A percentile compares a stretch with the other conserved stretches of the same genome.
Conservation (phyloP, 2,329 filamentous ascomycete species). For the Colletotrichum simmondsii region DNA sequence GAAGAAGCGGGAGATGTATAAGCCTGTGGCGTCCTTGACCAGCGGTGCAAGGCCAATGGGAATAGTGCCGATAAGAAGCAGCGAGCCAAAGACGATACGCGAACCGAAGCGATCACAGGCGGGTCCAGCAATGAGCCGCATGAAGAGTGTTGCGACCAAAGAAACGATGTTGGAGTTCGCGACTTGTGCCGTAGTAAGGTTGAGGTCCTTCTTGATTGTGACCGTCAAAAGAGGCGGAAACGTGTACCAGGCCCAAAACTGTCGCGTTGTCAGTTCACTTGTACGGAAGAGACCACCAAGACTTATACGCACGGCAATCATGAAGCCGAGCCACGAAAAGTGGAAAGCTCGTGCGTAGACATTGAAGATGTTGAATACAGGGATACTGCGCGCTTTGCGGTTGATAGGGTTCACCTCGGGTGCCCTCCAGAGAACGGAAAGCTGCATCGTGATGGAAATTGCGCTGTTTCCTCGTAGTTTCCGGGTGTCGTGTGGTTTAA, state of each 20-base stretch:
- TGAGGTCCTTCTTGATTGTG: slow-evolving; percentile 83
- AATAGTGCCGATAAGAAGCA: slow-evolving; percentile 81
- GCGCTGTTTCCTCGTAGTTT: not conserved
- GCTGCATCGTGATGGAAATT: slow-evolving; percentile 42
- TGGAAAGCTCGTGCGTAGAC: slow-evolving; percentile 89
- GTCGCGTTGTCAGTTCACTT: slow-evolving; percentile 40
- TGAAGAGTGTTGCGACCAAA: slow-evolving; percentile 77
- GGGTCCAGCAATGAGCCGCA: slow-evolving; percentile 82
- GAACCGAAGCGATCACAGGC: slow-evolving; percentile 89
- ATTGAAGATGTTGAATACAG: slow-evolving; percentile 81
- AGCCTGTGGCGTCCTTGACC: slow-evolving; percentile 69
- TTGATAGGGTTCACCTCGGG: slow-evolving; percentile 87
- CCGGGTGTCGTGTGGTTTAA: not conserved
- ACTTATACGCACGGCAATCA: slow-evolving; percentile 76
- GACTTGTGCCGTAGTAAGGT: slow-evolving; percentile 76
- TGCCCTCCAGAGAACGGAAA: slow-evolving; percentile 57
- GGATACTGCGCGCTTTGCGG: slow-evolving; percentile 83
- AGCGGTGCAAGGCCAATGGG: slow-evolving; percentile 86
- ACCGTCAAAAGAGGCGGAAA: slow-evolving; percentile 84
- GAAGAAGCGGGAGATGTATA: slow-evolving; percentile 83
- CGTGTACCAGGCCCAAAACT: slow-evolving; percentile 91
- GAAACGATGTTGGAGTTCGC: slow-evolving; percentile 93
- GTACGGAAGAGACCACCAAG: not conserved
- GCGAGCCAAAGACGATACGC: slow-evolving; percentile 80
- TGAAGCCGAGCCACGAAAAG: slow-evolving; percentile 88